phyloP scores from a whole-genome alignment of 2,329 filamentous ascomycete genomes.

The Penicillium sp. region DNA sequence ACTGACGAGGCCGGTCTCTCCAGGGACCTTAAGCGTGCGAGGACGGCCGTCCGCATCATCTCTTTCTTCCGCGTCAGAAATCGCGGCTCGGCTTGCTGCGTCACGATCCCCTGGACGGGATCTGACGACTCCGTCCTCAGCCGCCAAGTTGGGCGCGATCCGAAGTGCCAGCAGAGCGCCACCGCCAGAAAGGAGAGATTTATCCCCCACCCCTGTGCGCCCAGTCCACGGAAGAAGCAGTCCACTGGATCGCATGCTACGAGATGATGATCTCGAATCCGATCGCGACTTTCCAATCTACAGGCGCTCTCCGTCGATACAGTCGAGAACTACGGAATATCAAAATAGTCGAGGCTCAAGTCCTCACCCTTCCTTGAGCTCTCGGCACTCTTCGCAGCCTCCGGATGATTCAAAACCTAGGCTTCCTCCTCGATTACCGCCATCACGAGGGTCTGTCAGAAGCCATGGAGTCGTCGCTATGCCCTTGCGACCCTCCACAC shows the following conservation, averaged over 20 bases:
- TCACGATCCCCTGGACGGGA: constrained; percentile 28
- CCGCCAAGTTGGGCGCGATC: constrained; percentile 18
- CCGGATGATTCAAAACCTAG: constrained; percentile 23
- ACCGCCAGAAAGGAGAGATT: constrained; percentile 17
- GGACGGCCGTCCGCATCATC: constrained; percentile 14
- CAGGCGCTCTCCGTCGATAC: constrained; percentile 11
- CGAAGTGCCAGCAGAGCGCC: constrained; percentile 20
- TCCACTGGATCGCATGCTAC: constrained; percentile 13
- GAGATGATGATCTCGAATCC: constrained; percentile 12
- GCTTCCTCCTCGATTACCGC: constrained; percentile 28
- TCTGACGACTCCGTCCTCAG: constrained; percentile 12
- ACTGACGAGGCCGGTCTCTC: constrained; percentile 28
- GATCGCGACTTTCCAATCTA: constrained; percentile 7
- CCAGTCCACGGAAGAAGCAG: constrained; percentile 4
- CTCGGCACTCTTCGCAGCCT: constrained; percentile 13
- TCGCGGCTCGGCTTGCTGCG: constrained; percentile 39
- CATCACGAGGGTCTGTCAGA: constrained; percentile 12
- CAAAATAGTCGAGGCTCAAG: constrained; percentile 11
- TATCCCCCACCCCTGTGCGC: constrained; percentile 28
- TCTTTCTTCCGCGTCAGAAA: constrained; percentile 28
- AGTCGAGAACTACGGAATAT: constrained; percentile 11
- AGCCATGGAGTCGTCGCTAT: constrained; percentile 11
- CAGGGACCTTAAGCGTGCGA: constrained; percentile 9
- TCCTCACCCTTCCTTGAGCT: constrained; percentile 15
- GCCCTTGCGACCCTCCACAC: constrained; percentile 23